Base-by-base conservation (phyloP, 2,329 filamentous ascomycete species). In the Rutstroemia sp. region DNA sequence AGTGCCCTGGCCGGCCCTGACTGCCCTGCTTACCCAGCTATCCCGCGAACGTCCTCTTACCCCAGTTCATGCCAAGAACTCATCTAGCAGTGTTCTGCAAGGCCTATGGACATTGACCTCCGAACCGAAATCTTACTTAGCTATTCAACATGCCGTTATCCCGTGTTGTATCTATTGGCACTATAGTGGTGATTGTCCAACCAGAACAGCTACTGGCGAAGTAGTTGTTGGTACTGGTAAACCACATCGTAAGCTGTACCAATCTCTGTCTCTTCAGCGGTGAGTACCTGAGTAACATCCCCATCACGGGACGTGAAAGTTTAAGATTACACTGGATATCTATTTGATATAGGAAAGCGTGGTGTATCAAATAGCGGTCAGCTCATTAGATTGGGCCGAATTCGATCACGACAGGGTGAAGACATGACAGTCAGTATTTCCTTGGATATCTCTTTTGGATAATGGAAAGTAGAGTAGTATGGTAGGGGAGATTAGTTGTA, bases 381-480 rank as follows among this genome's bases (percentile, higher is more conserved):
- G 51, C 42, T 34, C 30, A 12, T 44, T 37, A 63, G 68, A 71
- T 71, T 71, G 70, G 68, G 58, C 64, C 47, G 27, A 25, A 41
- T 23, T 51, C 53, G 25, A 51, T 45, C 47, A 56, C 47, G 17
- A 56, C 53, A 51, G 47, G 53, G 53, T 55, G 25, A 55, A 25
- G 42, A n/a, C 49, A 45, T 56, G 47, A 47, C 39, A 50, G 38
- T 48, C 47, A 56, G 44, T 27, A 51, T 41, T 23, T 37, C 42
- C 17, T 45, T 21, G 34, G 19, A 46, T 46, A 10, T 21, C 30
- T 49, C 39, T 49, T 34, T 16, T 42, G 48, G 54, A 34, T 34
- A 9, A 34, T 34, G 30, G 30, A 34, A 34, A 34, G 30, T 4
- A 34, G 10, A 34, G 12, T 34, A 34, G 30, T 34, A 34, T 34